Percentiles rank a stretch among this genome's conserved stretches.
These are phyloP conservation scores for Arthrobotrys pseudoclavata DNA, from an alignment of 2,329 filamentous ascomycete species.

Conservation along the genomic window DNA sequence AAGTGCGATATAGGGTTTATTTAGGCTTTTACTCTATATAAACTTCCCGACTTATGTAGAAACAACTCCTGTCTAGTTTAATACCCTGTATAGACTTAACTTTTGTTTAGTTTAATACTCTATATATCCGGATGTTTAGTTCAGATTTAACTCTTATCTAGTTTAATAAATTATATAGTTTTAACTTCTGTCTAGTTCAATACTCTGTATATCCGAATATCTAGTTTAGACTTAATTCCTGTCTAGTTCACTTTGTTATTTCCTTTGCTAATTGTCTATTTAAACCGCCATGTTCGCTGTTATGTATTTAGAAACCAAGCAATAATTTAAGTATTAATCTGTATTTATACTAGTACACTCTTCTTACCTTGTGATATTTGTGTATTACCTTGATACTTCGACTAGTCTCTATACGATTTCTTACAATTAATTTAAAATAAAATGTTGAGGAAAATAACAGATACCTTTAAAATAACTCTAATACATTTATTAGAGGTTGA, in stretches of 20 bases:
- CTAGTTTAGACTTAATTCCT: conserved; percentile 10
- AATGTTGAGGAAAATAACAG: no score
- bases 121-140: background rate
- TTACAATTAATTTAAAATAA: background rate
- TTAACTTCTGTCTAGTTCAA: conserved; percentile 4
- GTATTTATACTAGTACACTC: background rate
- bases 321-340: conserved; percentile 6
- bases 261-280: background rate
- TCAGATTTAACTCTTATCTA: background rate
- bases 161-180: background rate
- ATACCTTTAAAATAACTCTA: no score
- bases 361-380: background rate
- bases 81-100: background rate
- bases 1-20: no score
- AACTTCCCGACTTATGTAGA: no score
- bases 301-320: conserved; percentile 7
- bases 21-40: conserved; percentile 1
- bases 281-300: background rate
- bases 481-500: no score
- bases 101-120: background rate
- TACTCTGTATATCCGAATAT: background rate
- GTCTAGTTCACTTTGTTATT: conserved; percentile 1
- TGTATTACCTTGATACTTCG: background rate
- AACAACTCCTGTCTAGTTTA: no score
- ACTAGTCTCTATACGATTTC: conserved; percentile 5